A percentile compares a stretch with the other conserved stretches of the same genome.
These are phyloP conservation scores for Trichoderma lentiforme DNA, from an alignment of 2,329 filamentous ascomycete genomes.

Conservation along the genomic window DNA sequence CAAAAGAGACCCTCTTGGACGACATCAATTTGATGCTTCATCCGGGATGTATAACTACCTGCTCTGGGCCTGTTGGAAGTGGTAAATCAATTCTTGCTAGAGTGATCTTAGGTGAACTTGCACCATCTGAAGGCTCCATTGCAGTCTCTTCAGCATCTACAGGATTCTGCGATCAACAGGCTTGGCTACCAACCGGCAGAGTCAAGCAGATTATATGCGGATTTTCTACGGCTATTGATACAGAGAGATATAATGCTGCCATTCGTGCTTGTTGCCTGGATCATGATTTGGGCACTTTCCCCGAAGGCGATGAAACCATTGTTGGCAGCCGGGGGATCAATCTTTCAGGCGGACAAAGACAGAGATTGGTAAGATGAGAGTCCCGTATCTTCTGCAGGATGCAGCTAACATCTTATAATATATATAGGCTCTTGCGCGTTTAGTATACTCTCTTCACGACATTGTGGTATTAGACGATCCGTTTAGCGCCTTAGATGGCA, in stretches of 20 bases:
- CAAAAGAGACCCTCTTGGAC: neutral
- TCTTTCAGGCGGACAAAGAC: slow-evolving; percentile 25
- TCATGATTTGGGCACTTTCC: slow-evolving; percentile 25
- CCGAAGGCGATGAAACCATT: slow-evolving; percentile 21
- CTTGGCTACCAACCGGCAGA: slow-evolving; percentile 23
- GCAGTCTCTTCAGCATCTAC: slow-evolving; percentile 9
- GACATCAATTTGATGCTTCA: slow-evolving; percentile 25
- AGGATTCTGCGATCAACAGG: slow-evolving; percentile 23
- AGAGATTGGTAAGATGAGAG: slow-evolving; percentile 24
- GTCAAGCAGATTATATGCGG: slow-evolving; percentile 23
- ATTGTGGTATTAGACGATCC: slow-evolving; percentile 22
- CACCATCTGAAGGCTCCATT: slow-evolving; percentile 6
- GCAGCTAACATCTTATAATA: neutral
- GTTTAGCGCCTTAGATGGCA: slow-evolving; percentile 23
- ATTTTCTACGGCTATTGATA: slow-evolving; percentile 15
- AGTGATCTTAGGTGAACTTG: slow-evolving; percentile 23
- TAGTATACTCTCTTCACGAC: slow-evolving; percentile 14
- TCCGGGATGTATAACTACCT: slow-evolving; percentile 25
- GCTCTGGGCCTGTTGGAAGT: slow-evolving; percentile 27
- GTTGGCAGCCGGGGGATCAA: slow-evolving; percentile 24
- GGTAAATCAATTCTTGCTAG: slow-evolving; percentile 29
- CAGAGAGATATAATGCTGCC: slow-evolving; percentile 21
- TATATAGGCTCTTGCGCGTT: slow-evolving; percentile 19
- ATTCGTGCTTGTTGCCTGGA: slow-evolving; percentile 23
- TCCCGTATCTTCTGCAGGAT: neutral